A percentile compares a stretch with the other conserved stretches of the same genome.
phyloP scores from a whole-genome alignment of 2,329 filamentous ascomycete genomes.

The Aspergillus costaricaensis region DNA sequence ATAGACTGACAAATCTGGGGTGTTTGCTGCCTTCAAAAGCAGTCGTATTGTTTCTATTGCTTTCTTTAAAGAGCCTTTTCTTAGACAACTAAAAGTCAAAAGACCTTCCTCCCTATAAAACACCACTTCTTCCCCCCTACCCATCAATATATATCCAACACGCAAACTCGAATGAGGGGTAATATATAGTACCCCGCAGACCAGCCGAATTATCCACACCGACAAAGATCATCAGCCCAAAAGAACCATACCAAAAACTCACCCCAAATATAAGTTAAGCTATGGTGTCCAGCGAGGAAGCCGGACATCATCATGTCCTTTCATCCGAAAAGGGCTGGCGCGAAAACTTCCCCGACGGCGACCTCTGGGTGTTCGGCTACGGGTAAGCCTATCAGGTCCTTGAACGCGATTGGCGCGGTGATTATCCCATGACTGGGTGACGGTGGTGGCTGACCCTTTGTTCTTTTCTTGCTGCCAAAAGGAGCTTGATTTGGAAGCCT shows the following conservation, averaged over 20 bases:
- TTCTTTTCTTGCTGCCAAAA: conserved; percentile 36
- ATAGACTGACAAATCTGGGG: not conserved
- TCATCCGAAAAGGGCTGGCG: conserved; percentile 40
- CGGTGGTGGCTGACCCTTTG: conserved; percentile 13
- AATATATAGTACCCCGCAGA: no score
- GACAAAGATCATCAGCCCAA: no score
- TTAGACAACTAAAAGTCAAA: not conserved
- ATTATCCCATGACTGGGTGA: not conserved
- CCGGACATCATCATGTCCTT: not conserved
- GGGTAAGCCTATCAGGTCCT: conserved; percentile 62
- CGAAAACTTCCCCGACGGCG: conserved; percentile 52
- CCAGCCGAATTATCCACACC: no score
- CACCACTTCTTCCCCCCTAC: no score
- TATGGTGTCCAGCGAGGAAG: not conserved
- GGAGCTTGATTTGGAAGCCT: conserved; percentile 97
- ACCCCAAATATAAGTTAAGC: not conserved
- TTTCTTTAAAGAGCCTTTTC: not conserved
- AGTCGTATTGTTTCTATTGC: not conserved
- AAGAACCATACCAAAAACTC: no score
- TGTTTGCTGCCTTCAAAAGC: not conserved
- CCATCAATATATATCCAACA: no score
- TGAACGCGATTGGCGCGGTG: not conserved
- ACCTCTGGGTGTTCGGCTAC: conserved; percentile 97
- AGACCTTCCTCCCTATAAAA: no score
- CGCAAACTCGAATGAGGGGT: no score